phyloP scores from a whole-genome alignment of 176 grass and related monocot species.

The Eleusine indica region DNA sequence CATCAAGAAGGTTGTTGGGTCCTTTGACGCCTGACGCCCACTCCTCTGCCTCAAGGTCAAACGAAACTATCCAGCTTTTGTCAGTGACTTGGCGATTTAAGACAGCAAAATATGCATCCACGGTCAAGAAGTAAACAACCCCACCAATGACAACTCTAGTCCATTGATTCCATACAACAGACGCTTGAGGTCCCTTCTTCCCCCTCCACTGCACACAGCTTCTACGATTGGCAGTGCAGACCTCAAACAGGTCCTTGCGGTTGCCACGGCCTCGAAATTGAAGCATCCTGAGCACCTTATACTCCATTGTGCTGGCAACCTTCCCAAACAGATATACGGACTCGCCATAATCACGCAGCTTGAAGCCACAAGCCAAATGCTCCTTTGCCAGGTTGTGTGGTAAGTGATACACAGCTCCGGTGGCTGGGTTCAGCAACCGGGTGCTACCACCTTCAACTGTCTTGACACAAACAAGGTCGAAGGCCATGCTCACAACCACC shows the following conservation, averaged over 20 bases:
- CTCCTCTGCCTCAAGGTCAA: conserved; percentile 31
- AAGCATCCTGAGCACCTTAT: conserved; percentile 31
- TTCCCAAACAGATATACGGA: conserved; percentile 23
- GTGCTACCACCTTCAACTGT: background rate
- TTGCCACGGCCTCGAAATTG: rapidly evolving
- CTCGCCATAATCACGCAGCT: background rate
- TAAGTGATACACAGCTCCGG: background rate
- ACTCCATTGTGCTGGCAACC: conserved; percentile 20
- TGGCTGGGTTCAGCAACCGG: background rate
- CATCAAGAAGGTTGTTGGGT: background rate
- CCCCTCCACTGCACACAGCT: background rate
- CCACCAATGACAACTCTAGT: background rate
- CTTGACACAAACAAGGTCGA: background rate
- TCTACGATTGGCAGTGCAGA: background rate
- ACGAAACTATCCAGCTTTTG: background rate
- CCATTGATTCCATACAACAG: background rate
- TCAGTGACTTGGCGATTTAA: background rate
- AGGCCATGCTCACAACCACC: background rate
- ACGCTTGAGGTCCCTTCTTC: background rate
- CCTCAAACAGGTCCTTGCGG: background rate
- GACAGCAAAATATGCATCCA: background rate
- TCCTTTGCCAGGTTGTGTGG: background rate
- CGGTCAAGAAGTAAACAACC: background rate
- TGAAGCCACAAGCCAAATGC: background rate
- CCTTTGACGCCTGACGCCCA: background rate